A percentile compares a stretch with the other conserved stretches of the same genome.
Evolutionary conservation across 345 rosid species (phyloP).

Genomic region (Abelmoschus esculentus): DNA sequence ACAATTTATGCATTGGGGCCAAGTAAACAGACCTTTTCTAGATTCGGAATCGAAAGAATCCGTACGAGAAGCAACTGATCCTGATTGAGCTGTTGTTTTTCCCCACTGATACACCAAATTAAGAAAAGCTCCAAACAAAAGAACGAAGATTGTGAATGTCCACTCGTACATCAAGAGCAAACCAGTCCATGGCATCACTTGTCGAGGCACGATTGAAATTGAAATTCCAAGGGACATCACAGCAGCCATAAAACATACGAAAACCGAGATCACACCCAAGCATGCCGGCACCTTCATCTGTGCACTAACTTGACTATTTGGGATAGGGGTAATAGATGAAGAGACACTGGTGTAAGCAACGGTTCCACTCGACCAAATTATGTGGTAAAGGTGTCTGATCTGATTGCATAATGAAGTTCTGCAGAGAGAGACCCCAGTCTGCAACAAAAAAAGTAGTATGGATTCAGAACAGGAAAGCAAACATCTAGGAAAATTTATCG

Average conservation of each 20-base stretch:
- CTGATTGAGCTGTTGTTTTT: conserved; percentile 42
- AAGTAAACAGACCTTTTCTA: conserved; percentile 53
- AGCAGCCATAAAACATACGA: not conserved
- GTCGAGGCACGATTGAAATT: not conserved
- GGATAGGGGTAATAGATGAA: not conserved
- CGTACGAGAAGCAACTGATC: conserved; percentile 29
- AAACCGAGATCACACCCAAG: not conserved
- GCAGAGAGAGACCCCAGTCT: conserved; percentile 48
- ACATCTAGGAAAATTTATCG: not conserved
- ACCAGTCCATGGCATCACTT: conserved; percentile 1
- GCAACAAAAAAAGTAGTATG: conserved; percentile 20
- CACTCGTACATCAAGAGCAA: not conserved
- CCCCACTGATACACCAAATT: conserved; percentile 38
- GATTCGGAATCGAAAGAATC: conserved; percentile 53
- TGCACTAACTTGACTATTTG: not conserved
- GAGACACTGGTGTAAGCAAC: not conserved
- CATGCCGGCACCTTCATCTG: not conserved
- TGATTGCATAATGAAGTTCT: conserved; percentile 56
- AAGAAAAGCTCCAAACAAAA: not conserved
- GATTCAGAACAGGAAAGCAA: not conserved
- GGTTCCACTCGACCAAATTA: conserved; percentile 35
- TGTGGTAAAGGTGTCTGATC: conserved; percentile 53
- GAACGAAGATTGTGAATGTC: not conserved
- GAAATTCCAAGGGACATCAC: conserved; percentile 1
- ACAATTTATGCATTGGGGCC: not conserved